These are phyloP conservation scores for Podospora tetraspora DNA, from an alignment of 495 filamentous ascomycete species.

Conservation along the genomic window DNA sequence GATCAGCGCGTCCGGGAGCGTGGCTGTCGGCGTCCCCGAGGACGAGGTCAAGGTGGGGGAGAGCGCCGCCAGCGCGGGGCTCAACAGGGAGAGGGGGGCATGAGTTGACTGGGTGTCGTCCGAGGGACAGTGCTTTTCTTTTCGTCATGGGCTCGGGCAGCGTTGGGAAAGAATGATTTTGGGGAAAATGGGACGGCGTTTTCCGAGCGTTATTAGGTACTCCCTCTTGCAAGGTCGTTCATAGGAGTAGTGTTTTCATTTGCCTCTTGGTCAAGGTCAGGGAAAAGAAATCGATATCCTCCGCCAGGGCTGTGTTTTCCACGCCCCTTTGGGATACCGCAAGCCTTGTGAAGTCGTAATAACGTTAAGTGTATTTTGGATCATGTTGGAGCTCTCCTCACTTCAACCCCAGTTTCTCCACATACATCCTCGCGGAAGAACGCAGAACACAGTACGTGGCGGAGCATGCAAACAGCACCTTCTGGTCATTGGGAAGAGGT, in stretches of 20 bases:
- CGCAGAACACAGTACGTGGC: no score
- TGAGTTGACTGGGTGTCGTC: neutral
- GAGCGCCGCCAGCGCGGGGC: slow-evolving; percentile 49
- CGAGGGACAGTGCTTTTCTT: neutral
- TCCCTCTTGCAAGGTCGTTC: neutral
- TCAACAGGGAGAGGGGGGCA: slow-evolving; percentile 8
- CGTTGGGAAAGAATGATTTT: neutral
- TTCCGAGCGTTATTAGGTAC: neutral
- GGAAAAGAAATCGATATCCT: no score
- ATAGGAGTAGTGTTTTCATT: neutral
- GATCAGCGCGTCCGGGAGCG: slow-evolving; percentile 32
- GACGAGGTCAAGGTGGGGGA: slow-evolving; percentile 51
- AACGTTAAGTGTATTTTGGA: no score
- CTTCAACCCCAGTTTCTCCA: no score
- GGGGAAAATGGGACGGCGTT: neutral
- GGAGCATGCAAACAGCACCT: no score
- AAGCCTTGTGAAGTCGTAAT: no score
- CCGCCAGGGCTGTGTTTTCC: no score
- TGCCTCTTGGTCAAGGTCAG: neutral
- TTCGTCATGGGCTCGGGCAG: neutral
- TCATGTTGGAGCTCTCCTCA: no score
- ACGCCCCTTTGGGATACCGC: no score
- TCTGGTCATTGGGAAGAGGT: no score
- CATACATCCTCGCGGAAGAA: no score
- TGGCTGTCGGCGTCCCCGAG: slow-evolving; percentile 43